A percentile compares a stretch with the other conserved stretches of the same genome.
These are phyloP conservation scores for Delonix regia DNA, from an alignment of 306 rosid genomes.

Conservation along the genomic window DNA sequence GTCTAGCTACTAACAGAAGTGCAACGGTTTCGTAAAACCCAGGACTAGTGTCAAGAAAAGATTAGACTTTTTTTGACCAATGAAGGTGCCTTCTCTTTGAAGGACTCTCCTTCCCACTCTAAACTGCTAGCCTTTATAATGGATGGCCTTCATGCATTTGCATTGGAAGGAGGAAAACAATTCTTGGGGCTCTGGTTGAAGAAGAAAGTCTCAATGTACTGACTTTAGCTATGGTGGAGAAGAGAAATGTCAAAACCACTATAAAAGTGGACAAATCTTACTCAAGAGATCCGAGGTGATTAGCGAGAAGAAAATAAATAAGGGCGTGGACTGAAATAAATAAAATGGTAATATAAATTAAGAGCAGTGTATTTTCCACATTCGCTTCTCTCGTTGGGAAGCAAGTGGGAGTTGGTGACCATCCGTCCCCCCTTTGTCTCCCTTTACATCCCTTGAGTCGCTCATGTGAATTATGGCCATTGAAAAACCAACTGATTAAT, in stretches of 20 bases:
- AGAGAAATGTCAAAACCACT: constrained; percentile 68
- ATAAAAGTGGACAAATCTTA: constrained; percentile 55
- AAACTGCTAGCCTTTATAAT: constrained; percentile 55
- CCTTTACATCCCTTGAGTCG: constrained; percentile 29
- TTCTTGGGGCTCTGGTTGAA: constrained; percentile 49
- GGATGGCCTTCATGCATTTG: constrained; percentile 49
- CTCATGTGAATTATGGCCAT: constrained; percentile 18
- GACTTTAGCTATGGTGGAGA: constrained; percentile 44
- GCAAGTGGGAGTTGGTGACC: constrained; percentile 77
- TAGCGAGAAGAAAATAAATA: constrained; percentile 47
- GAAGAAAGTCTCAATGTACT: constrained; percentile 47
- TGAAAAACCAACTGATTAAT: constrained; percentile 36
- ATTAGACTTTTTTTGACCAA: constrained; percentile 57
- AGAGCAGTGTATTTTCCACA: constrained; percentile 51
- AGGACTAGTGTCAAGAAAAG: constrained; percentile 41
- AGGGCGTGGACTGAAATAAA: constrained; percentile 21
- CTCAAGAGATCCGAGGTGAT: constrained; percentile 47
- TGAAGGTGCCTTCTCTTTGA: constrained; percentile 51
- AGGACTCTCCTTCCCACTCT: constrained; percentile 34
- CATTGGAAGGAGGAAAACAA: constrained; percentile 57
- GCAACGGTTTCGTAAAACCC: constrained; percentile 45
- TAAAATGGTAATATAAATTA: constrained; percentile 18
- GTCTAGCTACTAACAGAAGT: constrained; percentile 40
- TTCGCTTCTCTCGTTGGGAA: constrained; percentile 69
- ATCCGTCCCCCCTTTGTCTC: constrained; percentile 61